A percentile compares a stretch with the other conserved stretches of the same genome.
Conservation (phyloP, 345 rosid species). For the Moricandia moricandioides region DNA sequence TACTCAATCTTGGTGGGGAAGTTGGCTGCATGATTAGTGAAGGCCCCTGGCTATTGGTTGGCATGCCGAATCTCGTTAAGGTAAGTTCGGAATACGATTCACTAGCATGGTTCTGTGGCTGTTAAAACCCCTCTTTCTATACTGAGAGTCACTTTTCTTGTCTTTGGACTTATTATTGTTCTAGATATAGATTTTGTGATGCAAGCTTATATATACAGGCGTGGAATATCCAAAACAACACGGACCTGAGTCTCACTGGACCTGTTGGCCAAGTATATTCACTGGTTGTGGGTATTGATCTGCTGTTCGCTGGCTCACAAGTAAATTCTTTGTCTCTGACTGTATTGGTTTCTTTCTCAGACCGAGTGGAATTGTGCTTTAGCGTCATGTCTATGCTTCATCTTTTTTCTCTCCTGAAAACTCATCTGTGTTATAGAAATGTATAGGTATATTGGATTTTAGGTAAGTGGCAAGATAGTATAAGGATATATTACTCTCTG, state of each 20-base stretch:
- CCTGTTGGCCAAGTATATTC: constrained; percentile 93
- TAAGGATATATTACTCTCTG: not conserved
- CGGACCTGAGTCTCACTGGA: constrained; percentile 73
- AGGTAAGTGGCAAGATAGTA: not conserved
- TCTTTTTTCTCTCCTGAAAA: not conserved
- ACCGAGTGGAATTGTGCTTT: not conserved
- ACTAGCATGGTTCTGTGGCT: constrained; percentile 2
- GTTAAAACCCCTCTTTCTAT: not conserved
- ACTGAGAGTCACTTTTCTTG: not conserved
- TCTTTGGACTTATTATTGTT: not conserved
- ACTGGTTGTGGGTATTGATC: constrained; percentile 71
- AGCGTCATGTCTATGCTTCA: not conserved
- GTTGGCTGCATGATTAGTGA: constrained; percentile 93
- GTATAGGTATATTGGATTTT: not conserved
- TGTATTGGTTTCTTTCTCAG: not conserved
- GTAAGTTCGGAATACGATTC: constrained; percentile 41
- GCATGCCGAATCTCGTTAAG: constrained; percentile 81
- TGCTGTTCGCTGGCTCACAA: constrained; percentile 90
- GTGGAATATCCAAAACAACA: constrained; percentile 68
- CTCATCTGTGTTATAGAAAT: not conserved
- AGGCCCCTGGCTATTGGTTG: constrained; percentile 97
- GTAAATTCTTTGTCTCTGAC: constrained; percentile 39
- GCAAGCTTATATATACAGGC: constrained; percentile 46
- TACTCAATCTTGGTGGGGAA: constrained; percentile 72
- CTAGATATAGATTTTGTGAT: not conserved